These are phyloP conservation scores for Mortierella sp. DNA, from an alignment of 371 early-diverging fungal species.

Conservation along the genomic window DNA sequence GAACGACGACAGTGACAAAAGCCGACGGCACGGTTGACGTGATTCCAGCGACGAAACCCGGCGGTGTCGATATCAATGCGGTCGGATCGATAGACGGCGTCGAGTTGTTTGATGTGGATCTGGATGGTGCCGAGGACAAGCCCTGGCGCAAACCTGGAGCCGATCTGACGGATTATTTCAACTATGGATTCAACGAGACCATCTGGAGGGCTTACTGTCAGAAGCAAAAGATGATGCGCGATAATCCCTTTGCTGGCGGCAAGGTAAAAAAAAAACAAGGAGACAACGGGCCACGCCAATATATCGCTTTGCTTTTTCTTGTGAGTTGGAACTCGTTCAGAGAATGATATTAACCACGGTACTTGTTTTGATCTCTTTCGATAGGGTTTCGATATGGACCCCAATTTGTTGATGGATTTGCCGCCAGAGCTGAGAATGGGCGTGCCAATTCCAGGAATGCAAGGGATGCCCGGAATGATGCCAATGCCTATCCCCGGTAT, in stretches of 20 bases:
- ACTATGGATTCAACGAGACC: slow-evolving; percentile 97
- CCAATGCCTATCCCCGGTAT: slow-evolving; percentile 49
- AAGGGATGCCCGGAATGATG: slow-evolving; percentile 47
- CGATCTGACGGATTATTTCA: slow-evolving; percentile 99
- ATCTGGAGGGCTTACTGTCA: slow-evolving; percentile 95
- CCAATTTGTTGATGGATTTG: slow-evolving; percentile 45
- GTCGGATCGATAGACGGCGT: slow-evolving; percentile 84
- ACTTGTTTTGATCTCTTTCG: too few relatives aligned
- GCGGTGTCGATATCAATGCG: slow-evolving; percentile 78
- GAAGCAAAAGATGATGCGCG: slow-evolving; percentile 90
- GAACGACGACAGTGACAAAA: slow-evolving; percentile 49
- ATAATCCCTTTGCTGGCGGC: slow-evolving; percentile 55
- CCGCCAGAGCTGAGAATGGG: slow-evolving; percentile 49
- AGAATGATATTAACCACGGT: neutral
- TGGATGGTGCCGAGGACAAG: slow-evolving; percentile 93
- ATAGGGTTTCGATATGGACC: slow-evolving; percentile 51
- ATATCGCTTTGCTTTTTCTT: neutral
- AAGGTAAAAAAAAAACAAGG: slow-evolving; percentile 10
- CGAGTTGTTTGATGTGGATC: slow-evolving; percentile 88
- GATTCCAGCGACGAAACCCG: slow-evolving; percentile 58
- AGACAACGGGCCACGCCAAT: too few relatives aligned
- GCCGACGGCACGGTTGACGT: slow-evolving; percentile 48
- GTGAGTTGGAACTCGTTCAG: neutral
- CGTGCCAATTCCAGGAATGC: slow-evolving; percentile 46
- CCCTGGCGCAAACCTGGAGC: slow-evolving; percentile 99